Percentiles rank a stretch among this genome's conserved stretches.
Evolutionary conservation across 2,329 filamentous ascomycete genomes (phyloP).

Genomic region (Sclerotinia nivalis): DNA sequence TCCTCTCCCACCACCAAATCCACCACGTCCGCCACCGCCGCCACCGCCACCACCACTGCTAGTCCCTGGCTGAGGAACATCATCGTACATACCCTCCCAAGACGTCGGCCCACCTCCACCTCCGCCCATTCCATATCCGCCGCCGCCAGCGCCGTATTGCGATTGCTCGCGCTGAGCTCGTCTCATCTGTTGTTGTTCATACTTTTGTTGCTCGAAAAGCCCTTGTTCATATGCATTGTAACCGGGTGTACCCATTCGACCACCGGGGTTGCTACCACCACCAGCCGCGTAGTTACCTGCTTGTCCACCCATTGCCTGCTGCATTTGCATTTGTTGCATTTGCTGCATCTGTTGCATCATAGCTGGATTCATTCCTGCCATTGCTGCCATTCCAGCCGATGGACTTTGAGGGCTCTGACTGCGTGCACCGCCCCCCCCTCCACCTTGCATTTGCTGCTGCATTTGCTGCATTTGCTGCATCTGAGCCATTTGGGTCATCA

Average conservation of each 20-base stretch:
- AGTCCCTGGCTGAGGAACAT: constrained; percentile 72
- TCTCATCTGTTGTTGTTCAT: constrained; percentile 64
- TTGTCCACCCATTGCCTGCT: constrained; percentile 43
- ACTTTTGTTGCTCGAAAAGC: constrained; percentile 76
- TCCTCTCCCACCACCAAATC: constrained; percentile 44
- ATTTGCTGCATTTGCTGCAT: constrained; percentile 71
- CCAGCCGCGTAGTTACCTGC: constrained; percentile 40
- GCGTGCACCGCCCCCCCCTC: constrained; percentile 35
- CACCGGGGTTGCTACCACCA: constrained; percentile 46
- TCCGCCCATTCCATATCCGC: constrained; percentile 52
- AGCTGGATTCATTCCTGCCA: constrained; percentile 43
- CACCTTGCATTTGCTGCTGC: constrained; percentile 51
- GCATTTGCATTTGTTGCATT: constrained; percentile 53
- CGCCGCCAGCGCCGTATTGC: constrained; percentile 35
- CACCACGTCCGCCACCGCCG: constrained; percentile 40
- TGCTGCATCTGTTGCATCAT: constrained; percentile 59
- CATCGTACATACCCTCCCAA: constrained; percentile 99
- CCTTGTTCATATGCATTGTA: constrained; percentile 68
- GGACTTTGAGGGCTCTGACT: constrained; percentile 42
- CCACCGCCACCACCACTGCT: constrained; percentile 45
- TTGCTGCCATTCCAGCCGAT: constrained; percentile 37
- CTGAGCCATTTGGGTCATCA: constrained; percentile 75
- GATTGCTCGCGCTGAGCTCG: constrained; percentile 45
- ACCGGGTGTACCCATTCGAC: constrained; percentile 45
- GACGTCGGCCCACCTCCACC: constrained; percentile 68